Evolutionary conservation across 257 asterid species (phyloP), one percentile per base, ranked within the genome.

Genomic region (Lycium barbarum): DNA sequence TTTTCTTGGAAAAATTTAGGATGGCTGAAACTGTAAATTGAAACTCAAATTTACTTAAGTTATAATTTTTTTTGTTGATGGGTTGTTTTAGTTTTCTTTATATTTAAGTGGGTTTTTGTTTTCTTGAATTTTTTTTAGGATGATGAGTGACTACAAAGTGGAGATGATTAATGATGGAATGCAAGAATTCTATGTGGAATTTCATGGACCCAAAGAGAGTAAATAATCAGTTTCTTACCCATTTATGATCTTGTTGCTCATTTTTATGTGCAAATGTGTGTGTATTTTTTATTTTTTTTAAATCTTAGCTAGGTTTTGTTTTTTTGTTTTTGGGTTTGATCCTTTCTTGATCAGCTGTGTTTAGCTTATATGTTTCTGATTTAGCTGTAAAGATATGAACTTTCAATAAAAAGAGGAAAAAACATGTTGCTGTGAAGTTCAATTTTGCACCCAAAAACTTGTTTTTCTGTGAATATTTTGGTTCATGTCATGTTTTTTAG

Each of bases 121-220:
- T 73, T 84, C 45, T 3, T 81, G 35, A 43, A 84, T 55, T 38
- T 43, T 45, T 36, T 6, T 87, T 88, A 95, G 98, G 98, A 91
- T 95, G 98, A 94, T 92, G 98, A 94, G 93, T 85, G 98, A 94
- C 86, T 94, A 94, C 85, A 94, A 95, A 89, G 99, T 95, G 91
- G 99, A 95, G 91, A 93, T 88, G 95, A 91, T 93, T 93, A 92
- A 95, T 90, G 99, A 95, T 84, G 92, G 94, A 87, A 91, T 91
- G 94, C 97, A 93, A 84, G 97, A 94, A 86, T 94, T 95, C 85
- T 88, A 83, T 89, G 99, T 95, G 86, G 92, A 92, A 68, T 93
- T 94, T 82, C 97, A 93, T 88, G 99, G 99, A 76, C 99, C 99
- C 62, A 95, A 92, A 90, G 98, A 95, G 62, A 92, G 99, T 94